Evolutionary conservation across 192 early-diverging fungal genomes (phyloP), one percentile per base, ranked within the genome.

Genomic region (Backusella westeae): DNA sequence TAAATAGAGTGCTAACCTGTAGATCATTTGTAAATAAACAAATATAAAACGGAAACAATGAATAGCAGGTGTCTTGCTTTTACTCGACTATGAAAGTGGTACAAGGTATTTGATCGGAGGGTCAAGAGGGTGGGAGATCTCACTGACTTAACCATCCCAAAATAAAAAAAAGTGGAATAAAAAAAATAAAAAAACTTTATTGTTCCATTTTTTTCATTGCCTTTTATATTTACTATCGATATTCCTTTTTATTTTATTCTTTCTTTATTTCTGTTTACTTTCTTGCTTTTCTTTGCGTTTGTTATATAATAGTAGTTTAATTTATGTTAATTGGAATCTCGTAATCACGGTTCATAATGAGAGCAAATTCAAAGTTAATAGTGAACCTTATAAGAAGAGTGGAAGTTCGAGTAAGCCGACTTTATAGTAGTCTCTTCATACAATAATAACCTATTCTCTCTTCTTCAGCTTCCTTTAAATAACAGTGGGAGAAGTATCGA

Each of bases 311-410:
- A 17, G 19, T 49, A 49, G 46, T 49, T 63, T 63, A 29, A 29
- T 63, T 63, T 63, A 63, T 63, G 56, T 29, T 63, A 4, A 26
- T 63, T 63, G 10, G 23, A 63, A 29, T 63, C 26, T 63, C 26
- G 56, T 63, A 63, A 49, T 72, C 46, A 26, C 52, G 39, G 34
- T 66, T 36, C 26, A 46, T 26, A 72, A 75, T 79, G 78, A 52
- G n/a, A 70, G 52, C 73, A 10, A 75, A 75, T 44, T 69, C 71
- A 42, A 79, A 75, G 38, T 52, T 79, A 67, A 79, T 79, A 49
- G 32, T 75, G 23, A 65, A 69, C 32, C 68, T 79, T 39, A 74
- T 79, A 41, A 75, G 71, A 67, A 49, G 78, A 42, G 46, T 79
- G 15, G 74, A 74, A 26, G 63, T 69, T 71, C 72, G 73, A 71